Percentiles rank a stretch among this genome's conserved stretches.
Conservation (phyloP, 208 protist species). For the Acanthamoeba sp. region DNA sequence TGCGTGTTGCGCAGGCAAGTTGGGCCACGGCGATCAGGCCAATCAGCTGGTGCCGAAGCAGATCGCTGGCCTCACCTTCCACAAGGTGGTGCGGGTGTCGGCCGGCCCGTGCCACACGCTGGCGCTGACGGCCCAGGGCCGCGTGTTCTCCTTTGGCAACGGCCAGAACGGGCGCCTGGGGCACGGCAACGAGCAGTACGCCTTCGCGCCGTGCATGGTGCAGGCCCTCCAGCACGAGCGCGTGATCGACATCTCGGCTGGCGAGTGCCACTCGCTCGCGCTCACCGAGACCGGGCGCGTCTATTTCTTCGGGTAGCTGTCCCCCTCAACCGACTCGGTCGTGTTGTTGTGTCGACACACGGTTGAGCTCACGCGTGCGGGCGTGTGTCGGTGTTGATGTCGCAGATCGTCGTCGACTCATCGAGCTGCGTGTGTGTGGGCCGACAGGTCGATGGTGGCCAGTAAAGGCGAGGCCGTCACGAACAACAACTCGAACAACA, state of each 20-base stretch:
- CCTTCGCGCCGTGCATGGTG: background rate
- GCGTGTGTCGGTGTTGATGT: background rate
- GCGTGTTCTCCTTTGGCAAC: slow-evolving; percentile 7
- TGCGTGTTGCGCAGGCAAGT: background rate
- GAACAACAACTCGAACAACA: too few relatives aligned
- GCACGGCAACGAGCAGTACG: background rate
- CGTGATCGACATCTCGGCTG: background rate
- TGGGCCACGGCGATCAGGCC: background rate
- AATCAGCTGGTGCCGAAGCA: slow-evolving; percentile 9
- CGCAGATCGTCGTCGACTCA: background rate
- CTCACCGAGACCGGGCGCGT: background rate
- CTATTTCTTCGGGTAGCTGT: background rate
- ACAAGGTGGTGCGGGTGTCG: background rate
- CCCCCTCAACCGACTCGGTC: background rate
- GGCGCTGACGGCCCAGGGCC: background rate
- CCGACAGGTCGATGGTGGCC: background rate
- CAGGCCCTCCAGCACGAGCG: background rate
- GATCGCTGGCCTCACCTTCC: background rate
- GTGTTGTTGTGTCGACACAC: background rate
- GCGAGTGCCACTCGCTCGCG: slow-evolving; percentile 13
- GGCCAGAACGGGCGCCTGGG: slow-evolving; percentile 3
- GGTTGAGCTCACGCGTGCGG: too few relatives aligned
- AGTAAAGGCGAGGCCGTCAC: too few relatives aligned
- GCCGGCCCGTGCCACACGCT: background rate
- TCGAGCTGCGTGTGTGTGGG: background rate